Base-by-base conservation (phyloP, 2,329 filamentous ascomycete genomes). In the Fusarium sambucinum region DNA sequence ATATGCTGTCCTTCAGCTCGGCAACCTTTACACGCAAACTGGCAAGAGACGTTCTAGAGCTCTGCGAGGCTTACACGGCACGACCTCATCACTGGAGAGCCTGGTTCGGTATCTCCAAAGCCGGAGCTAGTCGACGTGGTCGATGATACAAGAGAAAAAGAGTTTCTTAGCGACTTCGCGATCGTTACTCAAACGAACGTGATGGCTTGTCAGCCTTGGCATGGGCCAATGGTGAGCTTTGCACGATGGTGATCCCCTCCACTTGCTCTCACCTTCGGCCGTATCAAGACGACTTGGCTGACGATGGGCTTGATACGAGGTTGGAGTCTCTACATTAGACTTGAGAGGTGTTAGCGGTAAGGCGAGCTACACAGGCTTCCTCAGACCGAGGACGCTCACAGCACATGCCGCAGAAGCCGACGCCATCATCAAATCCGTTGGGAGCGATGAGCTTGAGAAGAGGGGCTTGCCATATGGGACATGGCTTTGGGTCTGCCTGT, bases 191-290 rank as follows among this genome's bases (percentile, higher is more conserved):
- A 27, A 38, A 35, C 32, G 23, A 14, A 10, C n/a, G n/a, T n/a
- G 23, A 35, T 44, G 32, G 17, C 27, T 32, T 35, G n/a, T 52
- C 60, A 64, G 60, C 45, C 59, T 59, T n/a, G 27, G 32, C 10
- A n/a, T 29, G 16, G 41, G 13, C 66, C 66, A 69, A 69, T 69
- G 32, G 57, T 52, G 46, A 53, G 42, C 41, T 30, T 41, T 17
- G 29, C 27, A 32, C n/a, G 27, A 11, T 41, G 51, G 29, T 47
- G 53, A 64, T 54, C 41, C 25, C 59, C 40, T 59, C 53, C 52
- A 38, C 27, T 29, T 10, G 21, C 27, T 58, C 37, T 30, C 27
- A 17, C 32, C 17, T 53, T 27, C 38, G n/a, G 25, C 55, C 23
- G 35, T 13, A 19, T 42, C 30, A 13, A 41, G 47, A 29, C 29